Evolutionary conservation across 2,329 filamentous ascomycete genomes (phyloP), one percentile per base, ranked within the genome.

Genomic region (Madurella fahalii): DNA sequence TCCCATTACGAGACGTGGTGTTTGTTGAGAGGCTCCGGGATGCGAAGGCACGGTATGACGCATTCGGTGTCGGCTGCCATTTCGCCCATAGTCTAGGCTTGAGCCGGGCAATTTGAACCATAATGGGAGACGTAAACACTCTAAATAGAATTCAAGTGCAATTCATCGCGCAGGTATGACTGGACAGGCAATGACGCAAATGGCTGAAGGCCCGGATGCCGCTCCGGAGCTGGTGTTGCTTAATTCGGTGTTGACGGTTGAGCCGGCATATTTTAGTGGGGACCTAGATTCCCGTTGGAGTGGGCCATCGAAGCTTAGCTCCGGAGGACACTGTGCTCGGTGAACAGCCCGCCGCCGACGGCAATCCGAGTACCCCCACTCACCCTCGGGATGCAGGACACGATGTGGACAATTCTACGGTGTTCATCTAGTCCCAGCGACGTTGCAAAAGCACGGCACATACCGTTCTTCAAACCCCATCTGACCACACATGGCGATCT

Each of bases 1-100:
- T 72, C 54, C 74, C 52, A 67, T 65, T 46, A 61, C 62, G 59
- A 43, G 56, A 40, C 20, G 50, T 40, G 18, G 52, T 48, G 11
- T 54, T 34, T 40, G 63, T 54, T 2, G 58, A 53, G n/a, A 45
- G 13, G 5, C 18, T 39, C 31, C 45, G 54, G n/a, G 30, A 46
- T 11, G 25, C 11, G 13, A 41, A 7, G 32, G 44, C n/a, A 11
- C 17, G 4, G 31, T 12, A 30, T 31, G 52, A 51, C 30, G 52
- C 50, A 45, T 39, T 40, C 9, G 49, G 40, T 18, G 31, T 34
- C 13, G 17, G 30, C 16, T 12, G 41, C 52, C 25, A 51, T 30
- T 13, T 45, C 16, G 34, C 46, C 18, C 41, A 48, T 32, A 43
- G 37, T 46, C 45, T 15, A n/a, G 32, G 40, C 45, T 18, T 42